Base-by-base conservation (phyloP, 805 yeast species). In the Lipomyces sp. region DNA sequence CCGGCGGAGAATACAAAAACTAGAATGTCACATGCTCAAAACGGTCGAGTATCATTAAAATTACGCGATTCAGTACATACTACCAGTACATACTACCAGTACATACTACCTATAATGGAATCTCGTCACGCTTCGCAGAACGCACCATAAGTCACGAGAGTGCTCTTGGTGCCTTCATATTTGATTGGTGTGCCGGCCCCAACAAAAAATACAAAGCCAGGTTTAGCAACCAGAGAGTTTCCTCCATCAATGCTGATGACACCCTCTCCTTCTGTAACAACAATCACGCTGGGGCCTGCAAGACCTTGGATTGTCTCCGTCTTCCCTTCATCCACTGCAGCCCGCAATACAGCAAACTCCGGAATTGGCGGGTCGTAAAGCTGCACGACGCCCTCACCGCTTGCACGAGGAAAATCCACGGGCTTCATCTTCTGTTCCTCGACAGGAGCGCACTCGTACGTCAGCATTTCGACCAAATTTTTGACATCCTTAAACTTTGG, bases 401-500 rank as follows among this genome's bases (percentile, higher is more conserved):
- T 34, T 8, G 71, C 70, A 5, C 66, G 59, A 42, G 73, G 65
- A 61, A 83, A 84, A 14, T 71, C 57, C 57, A 72, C 69, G 26
- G 86, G 79, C 41, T 79, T 79, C 93, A 91, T 86, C 71, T 88
- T 89, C 74, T 93, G 99, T 66, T 89, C 89, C 61, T 82, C 89
- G 44, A 91, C 96, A 22, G 95, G 82, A 47, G 86, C 95, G 63
- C 85, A 85, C 24, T 86, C 76, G 68, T 91, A 93, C 2, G 96
- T 90, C 68, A 93, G 80, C 93, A 87, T 87, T 47, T 78, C 80
- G 39, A 93, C 97, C 65, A 93, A 79, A 63, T 85, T 88, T 52
- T 82, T 71, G 54, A 93, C 98, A 69, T 93, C 99, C 72, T 91
- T 93, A 75, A 91, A 93, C 70, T 93, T 93, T 56, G 99, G 98